Base-by-base conservation (phyloP, 2,329 filamentous ascomycete genomes). In the Claviceps spartinae region DNA sequence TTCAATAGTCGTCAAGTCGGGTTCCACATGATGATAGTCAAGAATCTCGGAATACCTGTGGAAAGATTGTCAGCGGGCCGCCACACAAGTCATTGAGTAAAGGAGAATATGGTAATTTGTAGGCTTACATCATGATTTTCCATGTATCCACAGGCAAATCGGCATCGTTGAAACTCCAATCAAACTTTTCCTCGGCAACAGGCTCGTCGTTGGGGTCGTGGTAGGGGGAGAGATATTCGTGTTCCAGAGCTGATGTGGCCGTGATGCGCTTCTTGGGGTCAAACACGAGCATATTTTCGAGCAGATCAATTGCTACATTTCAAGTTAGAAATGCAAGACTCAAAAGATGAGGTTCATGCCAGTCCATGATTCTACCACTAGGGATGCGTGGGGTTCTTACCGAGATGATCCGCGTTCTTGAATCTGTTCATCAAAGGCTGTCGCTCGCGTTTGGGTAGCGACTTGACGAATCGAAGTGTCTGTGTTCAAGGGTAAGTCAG, bases 81-180 rank as follows among this genome's bases (percentile, higher is more conserved):
- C 20, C 20, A 43, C 9, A n/a, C 14, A 22, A 20, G 4, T 3
- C 3, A 3, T 20, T 22, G 18, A 20, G 18, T 9, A 34, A 34
- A 9, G 30, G 9, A 11, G 40, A 3, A 42, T 11, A 42, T 18
- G 11, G 7, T 30, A 2, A 6, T 6, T 9, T 9, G 16, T 34
- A 18, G 18, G 22, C 85, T 65, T 77, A 95, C 93, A 98, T 98
- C 93, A 97, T 98, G 67, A 98, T 96, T 75, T 98, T 98, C 93
- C 93, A 98, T n/a, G 90, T 95, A 66, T 98, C 93, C 49, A 97
- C 90, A 1, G 93, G 91, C 53, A 98, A 75, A 65, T 98, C 93
- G 47, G 91, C 93, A 62, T 98, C 93, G 68, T 97, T 97, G 73
- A 98, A 98, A 51, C 90, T 96, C 93, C 93, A 98, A 67, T 98